These are phyloP conservation scores for Neurospora terricola DNA, from an alignment of 495 filamentous ascomycete genomes.

Conservation along the genomic window DNA sequence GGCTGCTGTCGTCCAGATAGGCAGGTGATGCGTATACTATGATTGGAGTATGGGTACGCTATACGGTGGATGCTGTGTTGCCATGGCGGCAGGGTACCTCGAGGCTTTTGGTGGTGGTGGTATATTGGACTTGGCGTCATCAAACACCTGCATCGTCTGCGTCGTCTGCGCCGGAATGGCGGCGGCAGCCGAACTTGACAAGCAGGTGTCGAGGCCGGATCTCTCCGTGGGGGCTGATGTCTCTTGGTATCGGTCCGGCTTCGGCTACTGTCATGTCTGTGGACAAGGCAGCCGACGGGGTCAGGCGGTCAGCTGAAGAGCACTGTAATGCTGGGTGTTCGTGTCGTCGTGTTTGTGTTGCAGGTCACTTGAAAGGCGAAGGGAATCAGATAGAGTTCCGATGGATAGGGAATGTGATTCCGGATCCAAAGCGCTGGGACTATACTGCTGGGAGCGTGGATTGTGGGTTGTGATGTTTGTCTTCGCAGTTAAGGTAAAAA, in stretches of 20 bases:
- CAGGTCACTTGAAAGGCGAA: background rate
- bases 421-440: background rate
- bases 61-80: conserved; percentile 2
- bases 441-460: background rate
- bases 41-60: background rate
- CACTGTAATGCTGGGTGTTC: background rate
- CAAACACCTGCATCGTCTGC: background rate
- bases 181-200: background rate
- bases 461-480: background rate
- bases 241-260: background rate
- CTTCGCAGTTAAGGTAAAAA: background rate
- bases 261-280: background rate
- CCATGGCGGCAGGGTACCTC: conserved; percentile 1
- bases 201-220: background rate
- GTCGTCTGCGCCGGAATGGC: background rate
- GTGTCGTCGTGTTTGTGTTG: background rate
- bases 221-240: background rate
- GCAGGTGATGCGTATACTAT: background rate
- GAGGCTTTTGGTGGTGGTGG: background rate
- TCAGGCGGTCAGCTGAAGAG: background rate
- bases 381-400: background rate
- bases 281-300: background rate
- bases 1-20: conserved; percentile 1
- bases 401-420: background rate
- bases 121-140: background rate